phyloP scores from a whole-genome alignment of 78 protist species.

The Dictyostelium capitatum region DNA sequence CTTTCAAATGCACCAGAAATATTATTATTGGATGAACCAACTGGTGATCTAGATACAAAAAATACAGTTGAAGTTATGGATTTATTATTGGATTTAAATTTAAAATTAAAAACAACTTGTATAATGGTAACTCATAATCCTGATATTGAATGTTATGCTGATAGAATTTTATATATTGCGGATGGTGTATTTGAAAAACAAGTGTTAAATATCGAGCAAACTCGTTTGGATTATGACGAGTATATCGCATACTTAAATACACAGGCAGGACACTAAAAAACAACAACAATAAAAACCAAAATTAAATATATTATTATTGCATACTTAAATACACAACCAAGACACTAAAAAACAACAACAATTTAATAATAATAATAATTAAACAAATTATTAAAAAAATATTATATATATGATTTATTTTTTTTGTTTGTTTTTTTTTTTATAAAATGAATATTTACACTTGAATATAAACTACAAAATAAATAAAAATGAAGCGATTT shows the following conservation, averaged over 20 bases:
- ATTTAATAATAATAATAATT: neutral
- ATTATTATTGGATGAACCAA: slow-evolving; percentile 96
- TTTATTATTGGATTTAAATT: slow-evolving; percentile 91
- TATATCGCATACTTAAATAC: slow-evolving; percentile 85
- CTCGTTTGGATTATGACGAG: slow-evolving; percentile 80
- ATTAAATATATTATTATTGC: no score
- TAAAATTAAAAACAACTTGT: slow-evolving; percentile 86
- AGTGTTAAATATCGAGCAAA: slow-evolving; percentile 87
- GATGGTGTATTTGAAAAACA: slow-evolving; percentile 92
- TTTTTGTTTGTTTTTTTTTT: no score
- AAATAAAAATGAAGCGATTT: neutral
- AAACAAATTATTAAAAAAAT: neutral
- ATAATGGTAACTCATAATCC: slow-evolving; percentile 97
- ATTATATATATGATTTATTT: neutral
- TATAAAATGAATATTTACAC: no score
- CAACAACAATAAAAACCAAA: no score
- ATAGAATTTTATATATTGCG: slow-evolving; percentile 90
- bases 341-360: neutral
- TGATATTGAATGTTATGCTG: slow-evolving; percentile 97
- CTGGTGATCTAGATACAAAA: slow-evolving; percentile 95
- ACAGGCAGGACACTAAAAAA: slow-evolving; percentile 27
- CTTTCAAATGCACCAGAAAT: slow-evolving; percentile 94
- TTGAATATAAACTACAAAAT: no score
- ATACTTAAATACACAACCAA: slow-evolving; percentile 47
- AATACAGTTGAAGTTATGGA: slow-evolving; percentile 96